Evolutionary conservation across 768 basidiomycete species (phyloP), one percentile per base, ranked within the genome.

Genomic region (Roridomyces roridus): DNA sequence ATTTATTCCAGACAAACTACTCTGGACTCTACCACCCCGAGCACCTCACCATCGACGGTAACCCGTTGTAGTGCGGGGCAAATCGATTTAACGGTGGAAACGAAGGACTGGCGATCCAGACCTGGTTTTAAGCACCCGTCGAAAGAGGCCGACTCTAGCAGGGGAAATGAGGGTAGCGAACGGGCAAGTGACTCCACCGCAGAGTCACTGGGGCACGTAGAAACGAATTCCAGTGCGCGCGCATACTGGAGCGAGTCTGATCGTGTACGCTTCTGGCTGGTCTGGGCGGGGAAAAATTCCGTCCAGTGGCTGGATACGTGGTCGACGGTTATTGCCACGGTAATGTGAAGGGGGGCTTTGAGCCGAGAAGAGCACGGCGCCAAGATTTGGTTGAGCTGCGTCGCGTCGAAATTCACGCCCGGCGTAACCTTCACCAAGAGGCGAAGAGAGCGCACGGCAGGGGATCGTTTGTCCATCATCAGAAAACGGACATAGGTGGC

Each of bases 281-380:
- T 36, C 44, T 43, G 39, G 23, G 46, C 57, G 8, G 52, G 48
- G 48, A 60, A 55, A n/a, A 55, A 60, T 2, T 41, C 53, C 20
- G 52, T 51, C 59, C 59, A 60, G 18, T 55, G 59, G 21, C 53
- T 51, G 12, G 59, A 49, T n/a, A 10, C 31, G 42, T 60, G 43
- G 26, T 60, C 53, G 48, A 60, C 40, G 11, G 26, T 24, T 23
- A 60, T 26, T 39, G 46, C 53, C 7, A 60, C 48, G 11, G 59
- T 46, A 24, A 60, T 26, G 20, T 50, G 47, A 0, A 60, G 21
- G 23, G 24, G 28, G 18, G 23, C 18, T n/a, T 45, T 48, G 8
- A 55, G 43, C 11, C 42, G 40, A 17, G 40, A 7, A 9, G 37
- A 24, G 49, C 59, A 55, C 18, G 37, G 21, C 37, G 28, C 53